These are phyloP conservation scores for Colletotrichum noveboracense DNA, from an alignment of 2,329 filamentous ascomycete species.

Conservation along the genomic window DNA sequence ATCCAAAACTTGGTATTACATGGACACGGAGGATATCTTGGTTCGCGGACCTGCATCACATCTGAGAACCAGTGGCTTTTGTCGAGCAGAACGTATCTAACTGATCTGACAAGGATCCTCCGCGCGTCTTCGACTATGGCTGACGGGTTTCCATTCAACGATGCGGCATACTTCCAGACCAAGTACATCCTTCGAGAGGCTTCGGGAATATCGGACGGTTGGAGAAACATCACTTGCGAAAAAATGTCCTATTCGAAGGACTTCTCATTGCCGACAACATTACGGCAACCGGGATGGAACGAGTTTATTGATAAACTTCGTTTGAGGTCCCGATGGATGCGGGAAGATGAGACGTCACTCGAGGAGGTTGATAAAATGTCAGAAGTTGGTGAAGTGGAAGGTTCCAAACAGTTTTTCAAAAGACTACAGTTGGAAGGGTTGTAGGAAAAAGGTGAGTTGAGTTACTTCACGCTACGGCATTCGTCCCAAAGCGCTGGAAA, in stretches of 20 bases:
- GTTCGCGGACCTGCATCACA: not conserved
- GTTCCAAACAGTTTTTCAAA: not conserved
- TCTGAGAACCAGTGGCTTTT: not conserved
- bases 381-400: not conserved
- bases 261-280: accelerated
- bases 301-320: not conserved
- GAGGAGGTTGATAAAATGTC: not conserved
- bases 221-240: not conserved
- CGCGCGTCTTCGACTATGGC: not conserved
- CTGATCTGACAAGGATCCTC: not conserved
- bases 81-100: not conserved
- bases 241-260: not conserved
- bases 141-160: not conserved
- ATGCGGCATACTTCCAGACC: not conserved
- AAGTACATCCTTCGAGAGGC: not conserved
- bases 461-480: not conserved
- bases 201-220: not conserved
- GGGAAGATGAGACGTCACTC: not conserved
- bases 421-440: not conserved
- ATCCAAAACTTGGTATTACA: not conserved
- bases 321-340: not conserved
- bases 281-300: not conserved
- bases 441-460: not conserved
- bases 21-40: not conserved
- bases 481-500: not conserved